Base-by-base conservation (phyloP, 768 basidiomycete genomes). In the Lactarius sanguifluus region DNA sequence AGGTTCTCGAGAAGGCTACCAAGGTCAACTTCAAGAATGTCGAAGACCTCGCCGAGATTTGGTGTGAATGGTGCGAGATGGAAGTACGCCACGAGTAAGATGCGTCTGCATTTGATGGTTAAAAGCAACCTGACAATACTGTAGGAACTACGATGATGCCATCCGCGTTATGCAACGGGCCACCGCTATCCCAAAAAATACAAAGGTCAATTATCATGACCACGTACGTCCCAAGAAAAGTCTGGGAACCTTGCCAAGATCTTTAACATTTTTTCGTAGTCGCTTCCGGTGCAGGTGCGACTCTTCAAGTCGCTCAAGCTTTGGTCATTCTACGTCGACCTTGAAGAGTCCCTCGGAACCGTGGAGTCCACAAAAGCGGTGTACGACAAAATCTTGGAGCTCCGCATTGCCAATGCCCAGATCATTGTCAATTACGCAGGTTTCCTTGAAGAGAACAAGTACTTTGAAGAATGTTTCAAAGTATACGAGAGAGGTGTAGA, bases 41-140 rank as follows among this genome's bases (percentile, higher is more conserved):
- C 12, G 96, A 99, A 74, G 97, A 99, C 72, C 82, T 99, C 28
- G 97, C 97, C 0, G 97, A 98, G 76, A 85, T 98, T 16, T 99
- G 97, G 97, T 98, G 96, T 73, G 97, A 98, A 78, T 98, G 97
- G 96, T 87, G 97, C 8, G 97, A 99, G 78, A 88, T 98, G 90
- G 97, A 99, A 75, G 82, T 98, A 59, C 87, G 96, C 52, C 90
- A 95, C 59, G 96, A 96, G 96, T 96, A 79, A 72, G 92, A 82
- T 6, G 32, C 18, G 40, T 28, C 57, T 36, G 25, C 20, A 25
- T 30, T 45, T n/a, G 65, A 1, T 12, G n/a, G 64, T 43, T 56
- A 16, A 62, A 34, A 71, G 36, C 75, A 8, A 76, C 47, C 32
- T 64, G 28, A 47, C 60, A 41, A 32, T 28, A 20, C 34, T n/a